Evolutionary conservation across 176 grass and related monocot species (phyloP), one percentile per base, ranked within the genome.

Genomic region (Paspalum notatum): DNA sequence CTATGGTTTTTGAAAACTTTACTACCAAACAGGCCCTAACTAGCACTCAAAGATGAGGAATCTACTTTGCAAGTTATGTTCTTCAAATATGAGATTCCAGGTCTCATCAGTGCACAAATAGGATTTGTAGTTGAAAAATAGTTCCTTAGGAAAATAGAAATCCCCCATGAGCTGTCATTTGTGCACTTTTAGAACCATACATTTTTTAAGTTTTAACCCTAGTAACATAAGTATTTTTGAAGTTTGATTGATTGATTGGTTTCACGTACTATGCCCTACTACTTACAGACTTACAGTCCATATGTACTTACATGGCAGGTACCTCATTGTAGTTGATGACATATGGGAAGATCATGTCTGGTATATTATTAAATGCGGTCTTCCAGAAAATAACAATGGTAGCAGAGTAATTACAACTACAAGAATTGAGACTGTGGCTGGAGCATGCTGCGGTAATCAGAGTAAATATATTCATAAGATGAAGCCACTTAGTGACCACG

Each of bases 321-420:
- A 80, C 9, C 44, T 80, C 0, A 45, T 80, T 45, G 51, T 80
- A 5, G 27, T 80, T 20, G 78, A 80, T 56, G 64, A 80, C 8
- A 68, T 80, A 12, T 80, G 78, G 78, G 51, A 68, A 45, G 21
- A 9, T 12, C 26, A 5, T 4, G 2, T n/a, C 1, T 80, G 64
- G 78, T 16, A 68, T 4, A 20, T 68, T 68, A 57, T 80, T 3
- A 56, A 3, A 44, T 80, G 78, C 12, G 78, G 64, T 46, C 51
- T 80, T 55, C 50, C 64, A 7, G 9, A 57, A 43, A 57, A 12
- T 3, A 46, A 0, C 4, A 3, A 2, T 20, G 78, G 38, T 38
- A 69, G 51, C 5, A 80, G 39, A 27, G n/a, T 80, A 56, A 69
- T 80, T 5, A 57, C 39, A 53, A 78, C 75, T 38, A 78, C 75